Evolutionary conservation across 352 stramenopile species (phyloP), one percentile per base, ranked within the genome.

Genomic region (Pythium aristosporum): DNA sequence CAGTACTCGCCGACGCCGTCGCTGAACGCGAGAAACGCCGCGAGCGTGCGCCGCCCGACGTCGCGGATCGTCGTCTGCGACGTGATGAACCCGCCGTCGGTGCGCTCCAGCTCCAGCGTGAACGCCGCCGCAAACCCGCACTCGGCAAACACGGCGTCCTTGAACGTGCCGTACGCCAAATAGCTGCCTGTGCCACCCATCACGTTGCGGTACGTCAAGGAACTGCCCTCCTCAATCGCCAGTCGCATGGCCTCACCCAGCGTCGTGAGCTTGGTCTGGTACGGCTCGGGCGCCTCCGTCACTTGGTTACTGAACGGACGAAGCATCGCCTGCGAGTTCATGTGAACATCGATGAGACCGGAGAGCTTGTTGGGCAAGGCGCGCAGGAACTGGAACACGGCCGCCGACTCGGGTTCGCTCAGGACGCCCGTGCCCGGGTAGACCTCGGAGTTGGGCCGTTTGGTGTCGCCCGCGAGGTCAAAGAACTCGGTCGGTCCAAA

Each of bases 401-500:
- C 68, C 0, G 43, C 39, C 0, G 63, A 57, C 61, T 75, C 68
- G 5, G 68, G 68, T 43, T 79, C 72, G 52, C 72, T 79, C 13
- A 75, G 59, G 4, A 72, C 63, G 28, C 36, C 41, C 1, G 63
- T 21, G n/a, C 46, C 41, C 0, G 63, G 55, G n/a, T 61, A 50
- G 8, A 52, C 41, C 10, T 41, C 20, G 37, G 65, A 25, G 61
- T 43, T 41, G 49, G 57, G 52, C 15, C 15, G 39, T 1, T 30
- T 16, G 32, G 36, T 49, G 46, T 66, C 47, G 6, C 44, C 23
- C 0, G 49, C 58, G 11, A 71, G 9, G 25, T 72, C 61, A 15
- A 79, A 79, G 16, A 67, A 71, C 46, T 43, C 34, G 2, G 15
- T 18, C 8, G 72, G 68, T 9, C 72, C 72, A 55, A 65, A 79